phyloP scores from a whole-genome alignment of 2,329 filamentous ascomycete genomes.

The Scytalidium sp. region DNA sequence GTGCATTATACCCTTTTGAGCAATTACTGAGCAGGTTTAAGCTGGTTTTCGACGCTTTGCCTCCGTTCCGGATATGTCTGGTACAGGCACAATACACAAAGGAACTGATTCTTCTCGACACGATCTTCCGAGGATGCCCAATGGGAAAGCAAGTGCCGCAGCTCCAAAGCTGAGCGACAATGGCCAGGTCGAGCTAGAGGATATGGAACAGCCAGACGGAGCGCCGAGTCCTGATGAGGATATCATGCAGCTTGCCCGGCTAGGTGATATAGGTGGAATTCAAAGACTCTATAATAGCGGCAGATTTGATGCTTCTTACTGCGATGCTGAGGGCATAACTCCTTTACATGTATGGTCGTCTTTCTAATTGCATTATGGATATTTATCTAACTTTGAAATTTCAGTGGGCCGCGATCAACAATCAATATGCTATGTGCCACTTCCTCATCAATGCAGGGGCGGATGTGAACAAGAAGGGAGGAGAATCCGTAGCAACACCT shows the following conservation, averaged over 20 bases:
- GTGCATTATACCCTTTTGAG: background rate
- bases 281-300: constrained; percentile 84
- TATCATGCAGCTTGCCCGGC: constrained; percentile 90
- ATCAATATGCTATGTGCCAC: constrained; percentile 95
- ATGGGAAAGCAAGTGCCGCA: constrained; percentile 50
- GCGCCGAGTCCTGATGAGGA: constrained; percentile 57
- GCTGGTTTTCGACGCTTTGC: background rate
- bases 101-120: constrained; percentile 14
- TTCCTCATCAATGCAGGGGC: constrained; percentile 78
- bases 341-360: constrained; percentile 75
- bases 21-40: background rate
- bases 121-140: constrained; percentile 46
- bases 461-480: constrained; percentile 92
- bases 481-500: constrained; percentile 89
- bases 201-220: constrained; percentile 22
- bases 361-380: constrained; percentile 3
- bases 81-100: constrained; percentile 14
- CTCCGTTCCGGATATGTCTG: constrained; percentile 16
- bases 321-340: constrained; percentile 90
- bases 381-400: constrained; percentile 8
- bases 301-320: constrained; percentile 77
- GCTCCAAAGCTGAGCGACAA: constrained; percentile 51
- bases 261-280: constrained; percentile 84
- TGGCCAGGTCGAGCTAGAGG: constrained; percentile 30
- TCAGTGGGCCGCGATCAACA: constrained; percentile 98